Percentiles rank a stretch among this genome's conserved stretches.
phyloP scores from a whole-genome alignment of 164 flowering plant genomes.

The Piper betle region DNA sequence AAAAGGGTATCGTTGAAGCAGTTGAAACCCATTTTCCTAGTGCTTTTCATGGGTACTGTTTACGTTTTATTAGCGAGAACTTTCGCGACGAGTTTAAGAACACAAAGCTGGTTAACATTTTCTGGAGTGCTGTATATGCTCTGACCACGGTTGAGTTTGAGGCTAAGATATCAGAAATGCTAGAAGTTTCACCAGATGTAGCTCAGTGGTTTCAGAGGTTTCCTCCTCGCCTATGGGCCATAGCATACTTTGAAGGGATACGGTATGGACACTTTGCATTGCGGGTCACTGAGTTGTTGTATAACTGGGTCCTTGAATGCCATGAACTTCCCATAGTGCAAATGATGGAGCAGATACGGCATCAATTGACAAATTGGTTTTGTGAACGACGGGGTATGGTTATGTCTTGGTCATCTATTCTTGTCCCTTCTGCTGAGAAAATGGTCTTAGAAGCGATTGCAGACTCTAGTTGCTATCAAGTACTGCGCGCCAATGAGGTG shows the following conservation, averaged over 20 bases:
- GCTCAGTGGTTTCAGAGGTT: slow-evolving; percentile 62
- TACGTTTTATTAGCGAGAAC: slow-evolving; percentile 42
- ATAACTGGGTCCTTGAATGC: slow-evolving; percentile 46
- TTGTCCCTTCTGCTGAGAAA: slow-evolving; percentile 54
- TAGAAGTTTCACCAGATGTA: slow-evolving; percentile 65
- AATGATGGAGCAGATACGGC: slow-evolving; percentile 51
- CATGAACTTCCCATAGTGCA: slow-evolving; percentile 56
- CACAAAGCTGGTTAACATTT: slow-evolving; percentile 59
- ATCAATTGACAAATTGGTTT: slow-evolving; percentile 35
- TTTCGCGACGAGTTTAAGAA: slow-evolving; percentile 54
- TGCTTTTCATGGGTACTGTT: slow-evolving; percentile 47
- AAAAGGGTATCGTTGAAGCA: slow-evolving; percentile 37
- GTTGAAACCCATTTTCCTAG: slow-evolving; percentile 50
- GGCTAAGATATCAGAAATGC: slow-evolving; percentile 73
- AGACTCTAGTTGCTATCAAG: slow-evolving; percentile 49
- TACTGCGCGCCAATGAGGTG: slow-evolving; percentile 56
- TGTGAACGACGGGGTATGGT: slow-evolving; percentile 27
- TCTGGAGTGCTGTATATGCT: slow-evolving; percentile 97
- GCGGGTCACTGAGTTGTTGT: slow-evolving; percentile 47
- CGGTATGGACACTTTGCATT: slow-evolving; percentile 86
- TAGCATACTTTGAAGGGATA: slow-evolving; percentile 89
- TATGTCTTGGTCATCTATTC: slow-evolving; percentile 30
- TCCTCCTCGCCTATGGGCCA: slow-evolving; percentile 89
- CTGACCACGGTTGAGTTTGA: slow-evolving; percentile 83
- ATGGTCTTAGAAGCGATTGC: slow-evolving; percentile 39